Conservation (phyloP, 2,329 filamentous ascomycete species). For the Leptographium lundbergii region DNA sequence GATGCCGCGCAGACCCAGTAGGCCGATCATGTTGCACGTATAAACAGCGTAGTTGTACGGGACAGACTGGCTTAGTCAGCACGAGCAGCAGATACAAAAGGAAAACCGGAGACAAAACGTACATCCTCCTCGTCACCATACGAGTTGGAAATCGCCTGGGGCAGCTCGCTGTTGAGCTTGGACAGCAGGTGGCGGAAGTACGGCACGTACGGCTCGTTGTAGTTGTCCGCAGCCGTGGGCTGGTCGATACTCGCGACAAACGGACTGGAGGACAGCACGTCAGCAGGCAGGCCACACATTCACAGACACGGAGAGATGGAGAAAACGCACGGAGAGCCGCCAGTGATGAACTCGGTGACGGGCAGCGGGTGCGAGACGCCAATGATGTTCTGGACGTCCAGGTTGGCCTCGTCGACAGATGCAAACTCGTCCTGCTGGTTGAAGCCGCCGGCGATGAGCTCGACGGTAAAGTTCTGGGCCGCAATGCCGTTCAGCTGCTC, state of each 20-base stretch:
- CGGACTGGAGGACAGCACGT: slow-evolving; percentile 9
- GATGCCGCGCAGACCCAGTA: slow-evolving; percentile 53
- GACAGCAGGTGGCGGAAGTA: slow-evolving; percentile 48
- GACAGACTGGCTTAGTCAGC: slow-evolving; percentile 32
- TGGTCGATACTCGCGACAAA: slow-evolving; percentile 18
- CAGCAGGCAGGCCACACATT: background rate
- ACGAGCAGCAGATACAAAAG: background rate
- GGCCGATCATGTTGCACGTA: slow-evolving; percentile 44
- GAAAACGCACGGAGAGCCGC: slow-evolving; percentile 16
- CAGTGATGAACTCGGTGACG: slow-evolving; percentile 17
- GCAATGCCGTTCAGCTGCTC: slow-evolving; percentile 35
- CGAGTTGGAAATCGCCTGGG: slow-evolving; percentile 53
- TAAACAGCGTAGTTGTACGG: slow-evolving; percentile 42
- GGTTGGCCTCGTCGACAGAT: slow-evolving; percentile 39
- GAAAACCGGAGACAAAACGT: background rate
- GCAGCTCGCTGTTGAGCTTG: slow-evolving; percentile 40
- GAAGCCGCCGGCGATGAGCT: slow-evolving; percentile 41
- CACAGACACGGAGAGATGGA: slow-evolving; percentile 17
- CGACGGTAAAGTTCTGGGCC: slow-evolving; percentile 40
- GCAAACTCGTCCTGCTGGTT: slow-evolving; percentile 29
- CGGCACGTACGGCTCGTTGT: slow-evolving; percentile 55
- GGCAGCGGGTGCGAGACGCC: slow-evolving; percentile 33
- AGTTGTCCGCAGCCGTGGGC: slow-evolving; percentile 24
- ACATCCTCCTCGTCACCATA: slow-evolving; percentile 52
- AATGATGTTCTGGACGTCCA: slow-evolving; percentile 50